A percentile compares a stretch with the other conserved stretches of the same genome.
phyloP scores from a whole-genome alignment of 192 early-diverging fungal species.

The Endogone sp. region DNA sequence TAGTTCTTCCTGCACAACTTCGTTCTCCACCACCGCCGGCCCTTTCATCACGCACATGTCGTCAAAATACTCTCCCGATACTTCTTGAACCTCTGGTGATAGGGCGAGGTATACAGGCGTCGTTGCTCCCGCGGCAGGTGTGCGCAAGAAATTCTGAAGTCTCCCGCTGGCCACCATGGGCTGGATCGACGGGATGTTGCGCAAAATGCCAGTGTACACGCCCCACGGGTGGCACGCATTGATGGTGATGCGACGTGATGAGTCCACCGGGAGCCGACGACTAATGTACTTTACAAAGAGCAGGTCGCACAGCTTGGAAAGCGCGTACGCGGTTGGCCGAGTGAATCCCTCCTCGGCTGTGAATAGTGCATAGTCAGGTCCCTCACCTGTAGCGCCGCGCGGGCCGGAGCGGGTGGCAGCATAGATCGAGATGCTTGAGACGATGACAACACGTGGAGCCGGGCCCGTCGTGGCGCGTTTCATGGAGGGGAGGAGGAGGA shows the following conservation, averaged over 20 bases:
- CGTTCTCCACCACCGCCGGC: background rate
- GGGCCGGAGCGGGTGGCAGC: background rate
- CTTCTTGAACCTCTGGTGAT: background rate
- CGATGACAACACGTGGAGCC: background rate
- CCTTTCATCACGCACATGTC: background rate
- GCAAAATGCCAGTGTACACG: background rate
- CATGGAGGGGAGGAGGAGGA: slow-evolving; percentile 10
- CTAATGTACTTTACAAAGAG: background rate
- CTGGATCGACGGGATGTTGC: background rate
- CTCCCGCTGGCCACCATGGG: background rate
- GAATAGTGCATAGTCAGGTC: background rate
- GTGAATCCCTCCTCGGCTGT: background rate
- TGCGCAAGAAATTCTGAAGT: background rate
- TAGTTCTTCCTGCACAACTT: background rate
- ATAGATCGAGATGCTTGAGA: background rate
- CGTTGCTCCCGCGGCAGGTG: background rate
- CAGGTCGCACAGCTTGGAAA: background rate
- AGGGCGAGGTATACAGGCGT: background rate
- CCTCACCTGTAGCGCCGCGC: too few relatives aligned
- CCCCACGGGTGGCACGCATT: background rate
- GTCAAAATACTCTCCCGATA: background rate
- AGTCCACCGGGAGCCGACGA: background rate
- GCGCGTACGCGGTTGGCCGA: background rate
- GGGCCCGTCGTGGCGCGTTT: background rate
- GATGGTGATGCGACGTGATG: too few relatives aligned